Evolutionary conservation across 2,329 filamentous ascomycete genomes (phyloP).

Genomic region (Balansia obtecta): DNA sequence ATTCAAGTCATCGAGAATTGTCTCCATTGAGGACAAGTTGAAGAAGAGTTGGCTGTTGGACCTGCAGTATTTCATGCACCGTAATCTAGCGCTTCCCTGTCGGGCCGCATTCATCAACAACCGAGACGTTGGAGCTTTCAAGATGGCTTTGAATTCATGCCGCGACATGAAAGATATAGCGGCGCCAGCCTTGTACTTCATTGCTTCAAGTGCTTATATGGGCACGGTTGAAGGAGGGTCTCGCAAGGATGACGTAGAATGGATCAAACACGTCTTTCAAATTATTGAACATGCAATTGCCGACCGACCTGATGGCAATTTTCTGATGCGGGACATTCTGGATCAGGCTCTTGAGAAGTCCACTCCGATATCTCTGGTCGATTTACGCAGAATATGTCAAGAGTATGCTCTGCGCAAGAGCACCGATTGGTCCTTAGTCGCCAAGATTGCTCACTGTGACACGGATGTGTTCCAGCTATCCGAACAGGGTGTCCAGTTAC

Average conservation of each 20-base stretch:
- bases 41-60: slow-evolving; percentile 30
- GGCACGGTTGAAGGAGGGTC: slow-evolving; percentile 14
- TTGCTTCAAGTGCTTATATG: slow-evolving; percentile 21
- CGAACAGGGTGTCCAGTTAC: slow-evolving; percentile 25
- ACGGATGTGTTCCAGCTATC: slow-evolving; percentile 33
- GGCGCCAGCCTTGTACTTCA: slow-evolving; percentile 32
- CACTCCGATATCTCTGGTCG: slow-evolving; percentile 24
- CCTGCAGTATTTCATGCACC: slow-evolving; percentile 35
- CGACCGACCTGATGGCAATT: slow-evolving; percentile 13
- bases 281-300: slow-evolving; percentile 17
- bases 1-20: slow-evolving; percentile 11
- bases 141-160: slow-evolving; percentile 27
- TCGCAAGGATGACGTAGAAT: slow-evolving; percentile 24
- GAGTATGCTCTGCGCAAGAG: slow-evolving; percentile 25
- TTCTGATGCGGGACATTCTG: slow-evolving; percentile 19
- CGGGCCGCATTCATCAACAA: slow-evolving; percentile 33
- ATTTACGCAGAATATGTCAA: slow-evolving; percentile 30
- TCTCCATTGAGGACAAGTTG: slow-evolving; percentile 9
- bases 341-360: slow-evolving; percentile 17
- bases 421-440: slow-evolving; percentile 31
- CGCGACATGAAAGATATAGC: slow-evolving; percentile 22
- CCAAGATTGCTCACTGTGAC: slow-evolving; percentile 30
- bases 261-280: slow-evolving; percentile 25
- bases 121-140: slow-evolving; percentile 28
- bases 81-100: slow-evolving; percentile 39